Percentiles rank a stretch among this genome's conserved stretches.
These are phyloP conservation scores for Glomus cerebriforme DNA, from an alignment of 192 early-diverging fungal genomes.

Conservation along the genomic window DNA sequence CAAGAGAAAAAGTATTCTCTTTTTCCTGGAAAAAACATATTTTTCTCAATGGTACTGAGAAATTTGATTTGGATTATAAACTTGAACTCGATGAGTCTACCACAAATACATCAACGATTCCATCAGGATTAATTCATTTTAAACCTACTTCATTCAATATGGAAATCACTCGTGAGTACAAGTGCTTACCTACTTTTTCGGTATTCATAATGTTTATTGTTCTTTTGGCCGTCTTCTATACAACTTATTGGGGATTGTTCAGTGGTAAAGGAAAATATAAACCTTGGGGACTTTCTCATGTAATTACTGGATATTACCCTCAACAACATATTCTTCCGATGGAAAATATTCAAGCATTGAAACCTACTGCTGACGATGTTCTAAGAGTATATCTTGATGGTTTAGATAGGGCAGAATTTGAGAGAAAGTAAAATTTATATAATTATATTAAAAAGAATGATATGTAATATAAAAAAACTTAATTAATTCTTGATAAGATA, in stretches of 20 bases:
- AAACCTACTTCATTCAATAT: constrained; percentile 6
- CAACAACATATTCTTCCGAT: constrained; percentile 14
- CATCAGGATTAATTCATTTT: constrained; percentile 23
- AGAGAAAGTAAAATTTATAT: constrained; percentile 19
- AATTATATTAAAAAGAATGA: not conserved
- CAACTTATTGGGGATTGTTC: constrained; percentile 12
- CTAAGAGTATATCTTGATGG: constrained; percentile 23
- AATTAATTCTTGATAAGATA: too few relatives aligned
- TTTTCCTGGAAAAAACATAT: constrained; percentile 16
- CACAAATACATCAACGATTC: constrained; percentile 6
- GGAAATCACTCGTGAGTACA: constrained; percentile 7
- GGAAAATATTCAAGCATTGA: not conserved
- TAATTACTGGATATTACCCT: constrained; percentile 21
- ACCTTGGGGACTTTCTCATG: constrained; percentile 7
- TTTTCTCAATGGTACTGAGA: constrained; percentile 3
- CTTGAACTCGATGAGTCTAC: constrained; percentile 6
- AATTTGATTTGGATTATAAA: constrained; percentile 20
- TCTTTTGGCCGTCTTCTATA: constrained; percentile 11
- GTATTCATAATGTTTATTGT: constrained; percentile 21
- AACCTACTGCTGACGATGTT: constrained; percentile 27
- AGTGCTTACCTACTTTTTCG: not conserved
- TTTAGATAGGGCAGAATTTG: constrained; percentile 20
- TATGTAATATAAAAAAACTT: too few relatives aligned
- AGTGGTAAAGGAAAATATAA: constrained; percentile 24
- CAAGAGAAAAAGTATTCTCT: constrained; percentile 5